Conservation (phyloP, 2,329 filamentous ascomycete genomes). For the Penicillium sp. region DNA sequence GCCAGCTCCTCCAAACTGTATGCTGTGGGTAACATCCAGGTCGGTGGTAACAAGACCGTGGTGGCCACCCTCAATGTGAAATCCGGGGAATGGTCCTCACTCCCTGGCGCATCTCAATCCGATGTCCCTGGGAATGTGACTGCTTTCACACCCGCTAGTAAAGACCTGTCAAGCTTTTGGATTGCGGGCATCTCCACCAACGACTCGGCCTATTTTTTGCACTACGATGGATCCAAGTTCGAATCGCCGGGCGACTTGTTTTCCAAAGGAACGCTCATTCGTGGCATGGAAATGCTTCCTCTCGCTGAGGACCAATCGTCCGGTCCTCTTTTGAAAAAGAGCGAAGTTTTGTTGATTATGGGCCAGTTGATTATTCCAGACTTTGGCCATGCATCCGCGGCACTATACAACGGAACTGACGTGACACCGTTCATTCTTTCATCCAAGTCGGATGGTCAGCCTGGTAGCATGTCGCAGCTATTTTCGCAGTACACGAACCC, state of each 20-base stretch:
- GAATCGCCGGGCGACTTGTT: conserved; percentile 59
- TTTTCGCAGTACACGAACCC: conserved; percentile 78
- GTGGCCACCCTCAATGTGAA: conserved; percentile 69
- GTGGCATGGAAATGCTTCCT: conserved; percentile 74
- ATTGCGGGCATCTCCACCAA: conserved; percentile 65
- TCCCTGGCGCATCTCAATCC: conserved; percentile 48
- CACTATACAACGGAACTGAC: conserved; percentile 75
- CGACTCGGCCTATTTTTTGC: conserved; percentile 70
- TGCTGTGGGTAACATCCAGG: conserved; percentile 67
- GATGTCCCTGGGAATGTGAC: conserved; percentile 72
- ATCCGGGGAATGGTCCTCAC: conserved; percentile 57
- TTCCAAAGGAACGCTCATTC: conserved; percentile 60
- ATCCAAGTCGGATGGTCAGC: conserved; percentile 56
- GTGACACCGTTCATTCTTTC: conserved; percentile 77
- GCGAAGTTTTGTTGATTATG: conserved; percentile 74
- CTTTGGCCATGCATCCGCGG: conserved; percentile 78
- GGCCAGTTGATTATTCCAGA: conserved; percentile 69
- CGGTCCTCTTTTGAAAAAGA: conserved; percentile 57
- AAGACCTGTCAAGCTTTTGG: conserved; percentile 71
- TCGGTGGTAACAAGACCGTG: conserved; percentile 59
- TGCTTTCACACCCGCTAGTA: conserved; percentile 66
- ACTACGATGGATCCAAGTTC: conserved; percentile 71
- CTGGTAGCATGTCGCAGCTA: conserved; percentile 70
- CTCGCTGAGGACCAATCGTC: conserved; percentile 62
- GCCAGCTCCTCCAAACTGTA: conserved; percentile 64